These are phyloP conservation scores for Saccharomycopsis schoenii DNA, from an alignment of 805 yeast species.

Conservation along the genomic window DNA sequence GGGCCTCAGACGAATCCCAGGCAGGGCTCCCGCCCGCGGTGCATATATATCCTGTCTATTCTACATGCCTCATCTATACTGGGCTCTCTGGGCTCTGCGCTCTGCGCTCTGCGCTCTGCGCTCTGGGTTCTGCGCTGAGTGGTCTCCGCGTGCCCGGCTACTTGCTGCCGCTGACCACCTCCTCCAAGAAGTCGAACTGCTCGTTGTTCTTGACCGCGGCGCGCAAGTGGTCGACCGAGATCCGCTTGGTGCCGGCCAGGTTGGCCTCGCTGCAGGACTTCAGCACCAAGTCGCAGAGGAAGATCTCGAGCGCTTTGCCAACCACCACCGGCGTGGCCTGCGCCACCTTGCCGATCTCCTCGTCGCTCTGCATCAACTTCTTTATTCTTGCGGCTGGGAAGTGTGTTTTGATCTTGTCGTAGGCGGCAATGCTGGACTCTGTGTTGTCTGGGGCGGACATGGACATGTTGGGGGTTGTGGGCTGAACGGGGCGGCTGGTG, in stretches of 20 bases:
- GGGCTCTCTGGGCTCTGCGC: too few species aligned
- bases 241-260: conserved; percentile 63
- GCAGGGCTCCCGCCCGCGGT: too few species aligned
- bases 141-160: too few species aligned
- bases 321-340: conserved; percentile 98
- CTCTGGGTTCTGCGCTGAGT: too few species aligned
- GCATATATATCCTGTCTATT: too few species aligned
- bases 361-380: conserved; percentile 95
- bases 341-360: conserved; percentile 96
- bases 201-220: conserved; percentile 79
- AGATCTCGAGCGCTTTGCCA: conserved; percentile 88
- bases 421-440: conserved; percentile 7
- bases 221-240: conserved; percentile 73
- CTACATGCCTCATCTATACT: too few species aligned
- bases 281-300: conserved; percentile 81
- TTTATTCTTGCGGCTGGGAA: conserved; percentile 92
- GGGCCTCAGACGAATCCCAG: too few species aligned
- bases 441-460: background rate
- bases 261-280: conserved; percentile 74
- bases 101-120: too few species aligned
- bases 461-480: background rate
- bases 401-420: conserved; percentile 55
- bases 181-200: conserved; percentile 87
- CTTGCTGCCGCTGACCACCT: conserved; percentile 36
- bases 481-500: background rate